A percentile compares a stretch with the other conserved stretches of the same genome.
Evolutionary conservation across 768 basidiomycete genomes (phyloP).

Genomic region (Mycena galopus): DNA sequence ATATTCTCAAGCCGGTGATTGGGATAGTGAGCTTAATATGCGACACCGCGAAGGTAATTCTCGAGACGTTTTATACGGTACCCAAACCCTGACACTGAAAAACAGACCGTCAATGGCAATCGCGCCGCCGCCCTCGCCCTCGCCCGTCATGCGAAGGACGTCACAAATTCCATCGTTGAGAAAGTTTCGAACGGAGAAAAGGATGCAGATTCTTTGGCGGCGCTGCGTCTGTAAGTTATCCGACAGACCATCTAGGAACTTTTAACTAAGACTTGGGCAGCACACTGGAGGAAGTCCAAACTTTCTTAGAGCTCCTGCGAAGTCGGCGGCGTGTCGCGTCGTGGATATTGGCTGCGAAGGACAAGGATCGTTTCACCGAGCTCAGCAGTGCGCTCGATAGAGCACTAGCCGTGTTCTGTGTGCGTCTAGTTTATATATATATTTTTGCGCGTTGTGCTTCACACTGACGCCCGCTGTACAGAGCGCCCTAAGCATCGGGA

Average conservation of each 20-base stretch:
- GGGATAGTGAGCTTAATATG: background rate
- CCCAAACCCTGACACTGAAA: background rate
- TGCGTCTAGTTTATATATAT: background rate
- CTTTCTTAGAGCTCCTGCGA: background rate
- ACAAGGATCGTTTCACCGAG: background rate
- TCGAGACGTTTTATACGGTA: no score
- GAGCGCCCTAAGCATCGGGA: background rate
- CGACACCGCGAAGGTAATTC: constrained; percentile 2
- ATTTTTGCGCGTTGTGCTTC: no score
- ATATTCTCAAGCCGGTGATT: background rate
- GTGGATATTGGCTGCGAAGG: background rate
- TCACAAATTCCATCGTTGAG: background rate
- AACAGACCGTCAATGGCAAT: background rate
- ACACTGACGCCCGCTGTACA: no score
- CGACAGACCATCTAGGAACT: background rate
- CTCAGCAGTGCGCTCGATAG: constrained; percentile 6
- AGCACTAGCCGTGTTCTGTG: background rate
- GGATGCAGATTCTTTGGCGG: background rate
- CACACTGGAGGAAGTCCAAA: background rate
- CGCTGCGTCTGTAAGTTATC: background rate
- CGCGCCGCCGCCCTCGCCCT: background rate
- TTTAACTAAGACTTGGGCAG: background rate
- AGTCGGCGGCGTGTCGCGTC: background rate
- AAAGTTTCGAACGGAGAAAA: background rate
- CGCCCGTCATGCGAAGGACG: background rate